Evolutionary conservation across 495 filamentous ascomycete species (phyloP), one percentile per base, ranked within the genome.

Genomic region (Polyplosphaeria fusca): DNA sequence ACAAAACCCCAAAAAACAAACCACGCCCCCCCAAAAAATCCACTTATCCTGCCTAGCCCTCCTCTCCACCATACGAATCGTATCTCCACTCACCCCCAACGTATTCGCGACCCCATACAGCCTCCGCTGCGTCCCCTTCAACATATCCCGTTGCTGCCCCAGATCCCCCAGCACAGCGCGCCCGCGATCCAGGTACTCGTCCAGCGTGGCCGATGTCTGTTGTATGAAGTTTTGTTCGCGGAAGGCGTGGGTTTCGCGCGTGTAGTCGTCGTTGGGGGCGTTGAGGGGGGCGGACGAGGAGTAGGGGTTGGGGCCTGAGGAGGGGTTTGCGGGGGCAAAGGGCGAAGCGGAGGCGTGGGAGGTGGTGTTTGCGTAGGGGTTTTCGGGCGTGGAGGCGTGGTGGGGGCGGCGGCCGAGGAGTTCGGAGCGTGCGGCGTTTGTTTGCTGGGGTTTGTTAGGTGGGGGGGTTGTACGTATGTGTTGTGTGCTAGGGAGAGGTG

Each of bases 91-190:
- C 30, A 98, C 80, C 5, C 93, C 93, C 57, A 98, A 73, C 25
- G 94, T 97, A 66, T 95, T 97, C 5, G 88, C 93, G 19, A 95
- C 89, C 67, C 82, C 90, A 67, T 97, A 97, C 41, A 99, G 76
- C 68, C 82, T 81, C 67, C 84, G 82, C 76, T 97, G 93, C 38
- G 93, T 97, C 5, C 84, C 86, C 76, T 99, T 99, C 56, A 99
- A 76, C 67, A 97, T 87, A 68, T 96, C 92, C 35, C 89, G 77
- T 76, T 99, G 94, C 68, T 95, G 78, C 2, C 87, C 85, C 43
- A 99, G 70, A 72, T 97, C 90, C 2, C 86, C 86, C 25, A 99
- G 77, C 40, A 97, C 93, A 0, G 89, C 88, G 50, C 92, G 82
- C 0, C 93, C 93, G 1, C 92, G 79, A 55, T 95, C 91, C 27